A percentile compares a stretch with the other conserved stretches of the same genome.
These are phyloP conservation scores for Sicyos baderoa DNA, from an alignment of 306 rosid genomes.

Conservation along the genomic window DNA sequence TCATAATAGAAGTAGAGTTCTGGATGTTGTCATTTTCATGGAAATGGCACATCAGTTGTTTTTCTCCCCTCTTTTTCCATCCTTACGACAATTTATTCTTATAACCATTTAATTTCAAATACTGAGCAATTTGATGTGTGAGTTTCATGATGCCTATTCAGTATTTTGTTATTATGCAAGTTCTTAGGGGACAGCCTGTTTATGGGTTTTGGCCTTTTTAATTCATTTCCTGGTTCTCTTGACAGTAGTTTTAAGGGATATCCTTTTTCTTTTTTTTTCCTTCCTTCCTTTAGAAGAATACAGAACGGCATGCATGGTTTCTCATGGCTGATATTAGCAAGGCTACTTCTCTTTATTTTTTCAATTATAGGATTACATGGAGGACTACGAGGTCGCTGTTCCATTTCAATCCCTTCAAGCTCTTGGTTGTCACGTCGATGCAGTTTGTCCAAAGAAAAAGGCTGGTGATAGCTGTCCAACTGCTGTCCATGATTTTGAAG, in stretches of 20 bases:
- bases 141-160: background rate
- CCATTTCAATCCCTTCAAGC: constrained; percentile 87
- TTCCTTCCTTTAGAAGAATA: background rate
- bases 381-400: constrained; percentile 69
- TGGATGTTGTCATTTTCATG: background rate
- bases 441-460: constrained; percentile 69
- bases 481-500: constrained; percentile 85
- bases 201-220: background rate
- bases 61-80: background rate
- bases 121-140: background rate
- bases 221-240: background rate
- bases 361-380: constrained; percentile 68
- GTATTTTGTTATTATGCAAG: background rate
- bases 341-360: background rate
- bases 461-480: constrained; percentile 70
- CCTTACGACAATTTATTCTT: background rate
- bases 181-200: background rate
- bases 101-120: background rate
- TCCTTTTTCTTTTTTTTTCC: background rate
- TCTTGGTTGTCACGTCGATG: constrained; percentile 79
- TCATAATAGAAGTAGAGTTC: background rate
- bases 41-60: background rate
- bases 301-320: background rate
- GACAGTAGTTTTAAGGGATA: background rate
- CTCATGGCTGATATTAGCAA: constrained; percentile 8